A percentile compares a stretch with the other conserved stretches of the same genome.
Conservation (phyloP, 768 basidiomycete genomes). For the Tylopilus vinaceipallidus region DNA sequence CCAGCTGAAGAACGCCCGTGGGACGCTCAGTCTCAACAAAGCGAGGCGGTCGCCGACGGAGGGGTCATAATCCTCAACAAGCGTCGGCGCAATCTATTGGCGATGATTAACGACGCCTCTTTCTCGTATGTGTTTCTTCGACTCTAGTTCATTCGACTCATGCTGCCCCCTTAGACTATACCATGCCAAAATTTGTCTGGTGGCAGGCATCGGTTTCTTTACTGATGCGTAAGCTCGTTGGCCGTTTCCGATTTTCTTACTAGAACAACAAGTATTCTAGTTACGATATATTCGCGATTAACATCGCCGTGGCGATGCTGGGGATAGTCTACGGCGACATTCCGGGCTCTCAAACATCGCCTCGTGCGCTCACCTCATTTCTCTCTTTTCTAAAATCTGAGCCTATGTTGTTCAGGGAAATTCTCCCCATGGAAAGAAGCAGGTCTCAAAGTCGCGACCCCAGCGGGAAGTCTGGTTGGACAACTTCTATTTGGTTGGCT, state of each 20-base stretch:
- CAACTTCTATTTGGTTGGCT: constrained; percentile 77
- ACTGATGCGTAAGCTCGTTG: constrained; percentile 60
- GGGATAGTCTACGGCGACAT: constrained; percentile 63
- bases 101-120: neutral
- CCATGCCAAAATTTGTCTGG: constrained; percentile 69
- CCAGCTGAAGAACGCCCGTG: no score
- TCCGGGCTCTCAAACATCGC: no score
- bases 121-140: neutral
- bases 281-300: constrained; percentile 86
- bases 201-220: constrained; percentile 82
- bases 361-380: no score
- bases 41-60: neutral
- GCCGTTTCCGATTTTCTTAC: neutral
- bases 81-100: neutral
- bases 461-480: constrained; percentile 67
- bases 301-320: constrained; percentile 76
- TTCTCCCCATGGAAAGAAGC: constrained; percentile 50
- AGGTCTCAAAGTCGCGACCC: constrained; percentile 70
- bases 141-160: neutral
- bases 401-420: no score
- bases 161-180: constrained; percentile 51
- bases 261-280: constrained; percentile 2
- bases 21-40: neutral
- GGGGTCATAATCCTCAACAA: neutral
- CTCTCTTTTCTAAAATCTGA: no score